Conservation (phyloP, 345 rosid genomes). For the Kandelia obovata region DNA sequence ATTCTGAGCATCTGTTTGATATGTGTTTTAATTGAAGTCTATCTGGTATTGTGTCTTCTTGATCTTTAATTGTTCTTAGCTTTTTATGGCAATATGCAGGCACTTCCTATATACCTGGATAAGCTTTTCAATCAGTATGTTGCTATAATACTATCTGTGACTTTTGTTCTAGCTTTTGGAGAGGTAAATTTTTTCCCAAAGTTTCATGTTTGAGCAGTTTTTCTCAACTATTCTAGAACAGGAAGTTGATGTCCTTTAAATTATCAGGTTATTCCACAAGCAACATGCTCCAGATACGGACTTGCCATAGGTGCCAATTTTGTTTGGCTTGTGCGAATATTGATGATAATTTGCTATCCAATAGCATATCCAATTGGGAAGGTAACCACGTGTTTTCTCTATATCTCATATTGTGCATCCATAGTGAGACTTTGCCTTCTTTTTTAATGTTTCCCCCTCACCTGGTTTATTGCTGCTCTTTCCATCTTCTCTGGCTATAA, state of each 20-base stretch:
- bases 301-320: slow-evolving; percentile 88
- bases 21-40: neutral
- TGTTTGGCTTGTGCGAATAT: slow-evolving; percentile 71
- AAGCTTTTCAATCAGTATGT: slow-evolving; percentile 88
- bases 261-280: slow-evolving; percentile 90
- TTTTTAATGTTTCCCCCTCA: neutral
- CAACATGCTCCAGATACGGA: slow-evolving; percentile 88
- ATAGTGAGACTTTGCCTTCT: too few relatives aligned
- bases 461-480: neutral
- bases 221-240: neutral
- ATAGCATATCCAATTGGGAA: slow-evolving; percentile 87
- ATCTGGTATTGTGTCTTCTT: neutral
- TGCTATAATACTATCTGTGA: slow-evolving; percentile 84
- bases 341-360: slow-evolving; percentile 80
- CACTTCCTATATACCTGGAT: slow-evolving; percentile 89
- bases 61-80: slow-evolving; percentile 1
- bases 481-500: neutral
- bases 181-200: slow-evolving; percentile 50
- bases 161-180: slow-evolving; percentile 84
- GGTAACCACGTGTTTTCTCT: slow-evolving; percentile 33
- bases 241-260: slow-evolving; percentile 1
- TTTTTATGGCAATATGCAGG: slow-evolving; percentile 46
- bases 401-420: too few relatives aligned
- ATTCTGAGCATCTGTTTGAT: neutral
- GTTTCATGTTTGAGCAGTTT: neutral